Evolutionary conservation across 352 stramenopile genomes (phyloP).

Genomic region (Phytophthora europaea): DNA sequence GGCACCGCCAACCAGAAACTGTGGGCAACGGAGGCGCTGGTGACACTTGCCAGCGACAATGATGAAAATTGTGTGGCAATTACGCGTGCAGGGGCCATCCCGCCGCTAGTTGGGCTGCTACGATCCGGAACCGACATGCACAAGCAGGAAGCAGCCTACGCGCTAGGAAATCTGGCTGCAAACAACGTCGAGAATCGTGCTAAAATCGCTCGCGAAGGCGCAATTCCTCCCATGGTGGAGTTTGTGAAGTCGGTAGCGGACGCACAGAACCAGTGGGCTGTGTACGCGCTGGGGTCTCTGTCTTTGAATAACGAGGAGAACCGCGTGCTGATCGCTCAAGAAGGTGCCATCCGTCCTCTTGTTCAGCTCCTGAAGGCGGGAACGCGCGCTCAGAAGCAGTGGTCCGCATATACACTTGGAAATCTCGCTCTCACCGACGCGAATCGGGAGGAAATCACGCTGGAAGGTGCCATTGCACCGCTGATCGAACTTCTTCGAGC

Average conservation of each 20-base stretch:
- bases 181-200: constrained; percentile 6
- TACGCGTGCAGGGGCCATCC: constrained; percentile 5
- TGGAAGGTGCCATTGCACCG: constrained; percentile 1
- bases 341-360: constrained; percentile 2
- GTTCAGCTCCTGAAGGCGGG: constrained; percentile 4
- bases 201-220: constrained; percentile 15
- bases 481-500: constrained; percentile 3
- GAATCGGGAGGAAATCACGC: constrained; percentile 2
- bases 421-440: constrained; percentile 3
- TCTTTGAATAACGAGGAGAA: constrained; percentile 12
- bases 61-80: constrained; percentile 10
- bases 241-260: constrained; percentile 11
- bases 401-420: constrained; percentile 2
- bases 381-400: constrained; percentile 13
- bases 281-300: constrained; percentile 8
- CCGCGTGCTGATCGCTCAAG: constrained; percentile 3
- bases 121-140: constrained; percentile 12
- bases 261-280: constrained; percentile 19
- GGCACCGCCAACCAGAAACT: constrained; percentile 27
- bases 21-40: constrained; percentile 19
- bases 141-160: constrained; percentile 8
- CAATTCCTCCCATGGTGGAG: constrained; percentile 4
- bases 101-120: neutral
- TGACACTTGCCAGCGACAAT: constrained; percentile 10
- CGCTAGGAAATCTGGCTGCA: constrained; percentile 10